Evolutionary conservation across 2,329 filamentous ascomycete genomes (phyloP).

Genomic region (Mariannaea sp.): DNA sequence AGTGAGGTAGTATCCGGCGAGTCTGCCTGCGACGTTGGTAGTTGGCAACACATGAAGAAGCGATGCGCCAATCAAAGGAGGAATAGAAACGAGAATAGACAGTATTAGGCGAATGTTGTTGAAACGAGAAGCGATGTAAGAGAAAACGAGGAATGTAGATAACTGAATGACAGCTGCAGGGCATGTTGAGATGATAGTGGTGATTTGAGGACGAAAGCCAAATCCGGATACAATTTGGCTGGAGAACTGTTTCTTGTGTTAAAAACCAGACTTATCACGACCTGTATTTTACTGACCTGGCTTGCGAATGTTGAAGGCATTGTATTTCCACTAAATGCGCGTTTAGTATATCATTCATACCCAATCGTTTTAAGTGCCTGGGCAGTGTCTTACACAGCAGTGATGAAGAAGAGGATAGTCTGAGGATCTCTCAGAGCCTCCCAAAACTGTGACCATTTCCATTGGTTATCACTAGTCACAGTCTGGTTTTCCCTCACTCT

Average conservation of each 20-base stretch:
- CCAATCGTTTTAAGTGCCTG: too few relatives aligned
- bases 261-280: not conserved
- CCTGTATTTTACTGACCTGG: not conserved
- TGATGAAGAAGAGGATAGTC: slow-evolving; percentile 9
- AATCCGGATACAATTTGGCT: slow-evolving; percentile 14
- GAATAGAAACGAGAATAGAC: slow-evolving; percentile 2
- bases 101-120: slow-evolving; percentile 9
- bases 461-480: slow-evolving; percentile 16
- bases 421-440: slow-evolving; percentile 16
- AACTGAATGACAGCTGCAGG: slow-evolving; percentile 12
- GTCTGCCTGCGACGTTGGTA: slow-evolving; percentile 2
- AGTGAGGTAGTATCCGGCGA: slow-evolving; percentile 12
- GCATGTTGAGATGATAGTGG: slow-evolving; percentile 10
- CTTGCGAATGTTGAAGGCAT: slow-evolving; percentile 15
- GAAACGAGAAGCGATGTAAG: slow-evolving; percentile 7
- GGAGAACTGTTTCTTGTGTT: not conserved
- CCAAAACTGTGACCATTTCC: slow-evolving; percentile 22
- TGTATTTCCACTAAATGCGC: slow-evolving; percentile 1
- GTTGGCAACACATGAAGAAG: slow-evolving; percentile 1
- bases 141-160: slow-evolving; percentile 2
- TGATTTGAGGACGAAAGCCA: not conserved
- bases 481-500: slow-evolving; percentile 15
- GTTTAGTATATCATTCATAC: too few relatives aligned
- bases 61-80: slow-evolving; percentile 11
- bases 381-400: slow-evolving; percentile 1